Conservation (phyloP, 2,329 filamentous ascomycete genomes). For the Cladobotryum protrusum region DNA sequence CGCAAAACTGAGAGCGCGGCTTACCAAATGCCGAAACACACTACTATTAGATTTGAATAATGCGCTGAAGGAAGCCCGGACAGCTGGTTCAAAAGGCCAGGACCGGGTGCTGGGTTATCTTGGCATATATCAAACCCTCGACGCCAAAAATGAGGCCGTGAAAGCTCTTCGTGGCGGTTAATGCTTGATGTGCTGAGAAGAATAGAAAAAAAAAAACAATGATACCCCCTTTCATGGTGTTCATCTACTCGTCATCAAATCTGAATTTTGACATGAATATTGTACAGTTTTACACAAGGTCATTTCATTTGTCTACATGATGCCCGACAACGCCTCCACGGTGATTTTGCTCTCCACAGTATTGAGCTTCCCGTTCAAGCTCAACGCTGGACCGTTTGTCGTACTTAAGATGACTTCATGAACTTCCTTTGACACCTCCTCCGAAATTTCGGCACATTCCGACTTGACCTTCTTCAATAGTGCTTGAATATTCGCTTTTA, state of each 20-base stretch:
- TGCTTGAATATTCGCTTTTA: conserved; percentile 76
- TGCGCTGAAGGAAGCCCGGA: conserved; percentile 40
- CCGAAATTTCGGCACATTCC: conserved; percentile 66
- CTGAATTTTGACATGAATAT: conserved; percentile 25
- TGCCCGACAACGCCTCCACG: conserved; percentile 45
- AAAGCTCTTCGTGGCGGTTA: conserved; percentile 38
- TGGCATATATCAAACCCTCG: conserved; percentile 46
- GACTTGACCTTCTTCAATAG: conserved; percentile 72
- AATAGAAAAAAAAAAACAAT: conserved; percentile 11
- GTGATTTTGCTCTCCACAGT: conserved; percentile 52
- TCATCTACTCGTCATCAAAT: not conserved
- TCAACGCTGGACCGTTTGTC: conserved; percentile 80
- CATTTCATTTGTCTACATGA: conserved; percentile 41
- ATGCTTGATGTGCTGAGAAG: not conserved
- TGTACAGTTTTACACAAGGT: conserved; percentile 30
- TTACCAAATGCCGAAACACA: conserved; percentile 49
- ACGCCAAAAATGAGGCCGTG: conserved; percentile 47
- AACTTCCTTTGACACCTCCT: conserved; percentile 38
- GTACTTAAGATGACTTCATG: conserved; percentile 73
- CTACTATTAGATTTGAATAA: conserved; percentile 50
- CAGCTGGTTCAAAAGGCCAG: conserved; percentile 37
- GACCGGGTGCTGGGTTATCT: conserved; percentile 45
- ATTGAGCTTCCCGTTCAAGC: conserved; percentile 72
- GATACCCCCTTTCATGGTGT: conserved; percentile 21
- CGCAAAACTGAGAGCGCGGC: conserved; percentile 45